Base-by-base conservation (phyloP, 768 basidiomycete species). In the Sarcomyxa edulis region DNA sequence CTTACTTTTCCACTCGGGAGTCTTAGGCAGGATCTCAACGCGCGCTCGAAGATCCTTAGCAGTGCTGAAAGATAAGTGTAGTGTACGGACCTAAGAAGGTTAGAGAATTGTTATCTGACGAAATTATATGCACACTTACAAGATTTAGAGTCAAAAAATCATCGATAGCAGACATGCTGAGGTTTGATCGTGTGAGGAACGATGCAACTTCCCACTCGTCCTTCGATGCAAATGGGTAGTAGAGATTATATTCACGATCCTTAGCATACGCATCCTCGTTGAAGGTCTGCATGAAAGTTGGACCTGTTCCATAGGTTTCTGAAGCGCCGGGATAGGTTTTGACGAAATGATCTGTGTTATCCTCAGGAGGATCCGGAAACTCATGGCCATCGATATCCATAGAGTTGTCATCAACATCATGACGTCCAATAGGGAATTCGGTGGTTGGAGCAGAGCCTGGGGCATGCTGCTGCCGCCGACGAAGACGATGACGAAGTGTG, bases 121-220 rank as follows among this genome's bases (percentile, higher is more conserved):
- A n/a, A n/a, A n/a, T n/a, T n/a, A n/a, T n/a, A n/a, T n/a, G n/a
- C n/a, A n/a, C 15, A 23, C 39, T 36, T 40, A 62, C 56, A 24
- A 56, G 22, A 30, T 51, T 22, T 18, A 65, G 48, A 5, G 41
- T 39, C 19, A 65, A 34, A 25, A 64, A 56, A 11, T 52, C 39
- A 21, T 60, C 43, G 5, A 60, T 53, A 4, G 41, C 46, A 5
- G 46, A 39, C 56, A 60, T 55, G 27, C 54, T 61, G 28, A 65
- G 41, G 15, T 43, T 33, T 6, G 56, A 58, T 7, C 37, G 43
- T 14, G 57, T 39, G 0, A 64, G 49, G 40, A 54, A 64, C 5
- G 40, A 49, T 6, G 48, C 59, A 4, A 62, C 23, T 44, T 63
- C 49, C 62, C 62, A 65, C 34, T 66, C 61, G 1, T 39, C 42